These are phyloP conservation scores for Tremellales sp. DNA, from an alignment of 1,284 basidiomycete genomes.

Conservation along the genomic window DNA sequence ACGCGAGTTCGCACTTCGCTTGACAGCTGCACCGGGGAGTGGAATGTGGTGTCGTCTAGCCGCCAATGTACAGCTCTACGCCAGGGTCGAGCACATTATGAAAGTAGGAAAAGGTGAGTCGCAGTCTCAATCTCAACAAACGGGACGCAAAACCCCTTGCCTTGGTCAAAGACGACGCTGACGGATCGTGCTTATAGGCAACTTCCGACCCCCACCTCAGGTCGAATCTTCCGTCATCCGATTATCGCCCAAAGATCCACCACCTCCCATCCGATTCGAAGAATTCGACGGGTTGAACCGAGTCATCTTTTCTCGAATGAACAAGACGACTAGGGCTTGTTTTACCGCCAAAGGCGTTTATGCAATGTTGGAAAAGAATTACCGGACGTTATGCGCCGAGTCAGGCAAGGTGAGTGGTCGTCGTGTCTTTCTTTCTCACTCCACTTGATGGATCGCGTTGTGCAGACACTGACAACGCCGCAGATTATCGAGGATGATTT, in stretches of 20 bases:
- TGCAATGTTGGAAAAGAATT: constrained; percentile 91
- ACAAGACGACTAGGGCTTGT: constrained; percentile 84
- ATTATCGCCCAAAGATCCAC: constrained; percentile 87
- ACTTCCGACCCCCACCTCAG: constrained; percentile 92
- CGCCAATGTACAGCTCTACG: constrained; percentile 94
- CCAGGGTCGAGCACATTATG: constrained; percentile 94
- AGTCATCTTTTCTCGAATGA: constrained; percentile 83
- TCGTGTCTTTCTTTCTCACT: not conserved
- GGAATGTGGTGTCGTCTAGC: constrained; percentile 90
- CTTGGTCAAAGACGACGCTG: no score
- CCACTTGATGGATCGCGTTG: not conserved
- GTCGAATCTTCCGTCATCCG: constrained; percentile 92
- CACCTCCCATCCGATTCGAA: constrained; percentile 91
- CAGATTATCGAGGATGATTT: constrained; percentile 70
- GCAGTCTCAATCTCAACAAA: no score
- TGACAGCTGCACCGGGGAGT: constrained; percentile 81
- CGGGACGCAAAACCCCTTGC: no score
- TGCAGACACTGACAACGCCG: not conserved
- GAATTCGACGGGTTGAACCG: constrained; percentile 94
- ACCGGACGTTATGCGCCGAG: constrained; percentile 88
- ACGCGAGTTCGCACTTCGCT: constrained; percentile 90
- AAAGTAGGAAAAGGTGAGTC: constrained; percentile 74
- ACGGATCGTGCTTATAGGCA: no score
- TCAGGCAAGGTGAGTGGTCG: constrained; percentile 60
- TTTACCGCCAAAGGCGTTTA: constrained; percentile 89